phyloP scores from a whole-genome alignment of 2,329 filamentous ascomycete species.

The Cadophora malorum region DNA sequence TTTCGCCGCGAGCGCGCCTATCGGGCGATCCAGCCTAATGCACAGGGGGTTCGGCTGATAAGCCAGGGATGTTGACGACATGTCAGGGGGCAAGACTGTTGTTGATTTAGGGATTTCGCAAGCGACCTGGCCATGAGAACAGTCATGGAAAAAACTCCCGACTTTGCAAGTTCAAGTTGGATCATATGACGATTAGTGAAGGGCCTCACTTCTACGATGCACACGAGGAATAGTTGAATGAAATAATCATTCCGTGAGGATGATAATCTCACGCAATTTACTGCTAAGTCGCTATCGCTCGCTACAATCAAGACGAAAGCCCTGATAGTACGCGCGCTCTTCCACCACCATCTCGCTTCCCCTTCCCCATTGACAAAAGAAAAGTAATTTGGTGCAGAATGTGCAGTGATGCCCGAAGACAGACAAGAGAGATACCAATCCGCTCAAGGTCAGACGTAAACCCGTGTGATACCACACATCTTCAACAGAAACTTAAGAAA shows the following conservation, averaged over 20 bases:
- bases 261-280: slow-evolving; percentile 8
- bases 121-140: not conserved
- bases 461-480: not conserved
- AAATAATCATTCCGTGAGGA: slow-evolving; percentile 15
- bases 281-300: slow-evolving; percentile 6
- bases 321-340: not conserved
- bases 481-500: not conserved
- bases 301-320: not conserved
- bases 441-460: not conserved
- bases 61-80: slow-evolving; percentile 15
- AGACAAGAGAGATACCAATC: slow-evolving; percentile 28
- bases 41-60: not conserved
- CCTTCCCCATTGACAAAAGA: slow-evolving; percentile 31
- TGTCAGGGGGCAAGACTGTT: not conserved
- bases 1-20: slow-evolving; percentile 18
- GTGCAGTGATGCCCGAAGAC: slow-evolving; percentile 38
- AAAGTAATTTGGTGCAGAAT: slow-evolving; percentile 37
- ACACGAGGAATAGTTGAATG: not conserved
- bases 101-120: not conserved
- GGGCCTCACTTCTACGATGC: not conserved
- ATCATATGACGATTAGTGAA: not conserved
- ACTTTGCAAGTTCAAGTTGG: too few species aligned
- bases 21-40: slow-evolving; percentile 4
- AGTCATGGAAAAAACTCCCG: not conserved
- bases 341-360: not conserved